Conservation (phyloP, 176 grass and related monocot genomes). For the Lolium perenne region DNA sequence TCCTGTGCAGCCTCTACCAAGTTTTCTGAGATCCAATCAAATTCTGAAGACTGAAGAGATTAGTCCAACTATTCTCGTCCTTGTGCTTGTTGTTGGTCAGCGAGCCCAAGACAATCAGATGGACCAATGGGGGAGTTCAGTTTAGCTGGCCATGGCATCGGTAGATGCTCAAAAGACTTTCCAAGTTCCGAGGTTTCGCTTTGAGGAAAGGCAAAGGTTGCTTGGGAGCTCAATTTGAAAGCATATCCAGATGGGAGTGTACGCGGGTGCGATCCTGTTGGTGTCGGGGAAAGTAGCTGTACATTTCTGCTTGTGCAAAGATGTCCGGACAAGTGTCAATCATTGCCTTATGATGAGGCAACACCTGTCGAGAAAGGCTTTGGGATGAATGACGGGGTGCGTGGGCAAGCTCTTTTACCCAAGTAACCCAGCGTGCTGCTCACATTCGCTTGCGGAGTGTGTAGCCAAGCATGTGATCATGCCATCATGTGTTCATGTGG, state of each 20-base stretch:
- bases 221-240: background rate
- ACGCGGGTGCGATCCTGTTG: background rate
- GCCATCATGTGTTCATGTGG: background rate
- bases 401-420: background rate
- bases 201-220: background rate
- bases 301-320: background rate
- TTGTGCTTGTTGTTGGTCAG: slow-evolving; percentile 11
- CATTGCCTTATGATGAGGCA: slow-evolving; percentile 45
- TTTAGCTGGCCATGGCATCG: background rate
- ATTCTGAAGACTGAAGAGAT: background rate
- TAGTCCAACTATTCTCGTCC: background rate
- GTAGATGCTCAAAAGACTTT: slow-evolving; percentile 8
- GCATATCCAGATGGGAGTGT: background rate
- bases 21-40: too few species aligned
- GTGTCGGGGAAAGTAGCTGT: slow-evolving; percentile 21
- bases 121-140: background rate
- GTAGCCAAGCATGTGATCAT: background rate
- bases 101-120: background rate
- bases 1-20: too few species aligned
- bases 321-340: slow-evolving; percentile 56
- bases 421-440: background rate
- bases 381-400: background rate
- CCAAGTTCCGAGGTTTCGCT: slow-evolving; percentile 6
- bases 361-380: slow-evolving; percentile 48
- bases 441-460: background rate